Evolutionary conservation across 768 basidiomycete species (phyloP).

Genomic region (Pleurotus citrinopileatus): DNA sequence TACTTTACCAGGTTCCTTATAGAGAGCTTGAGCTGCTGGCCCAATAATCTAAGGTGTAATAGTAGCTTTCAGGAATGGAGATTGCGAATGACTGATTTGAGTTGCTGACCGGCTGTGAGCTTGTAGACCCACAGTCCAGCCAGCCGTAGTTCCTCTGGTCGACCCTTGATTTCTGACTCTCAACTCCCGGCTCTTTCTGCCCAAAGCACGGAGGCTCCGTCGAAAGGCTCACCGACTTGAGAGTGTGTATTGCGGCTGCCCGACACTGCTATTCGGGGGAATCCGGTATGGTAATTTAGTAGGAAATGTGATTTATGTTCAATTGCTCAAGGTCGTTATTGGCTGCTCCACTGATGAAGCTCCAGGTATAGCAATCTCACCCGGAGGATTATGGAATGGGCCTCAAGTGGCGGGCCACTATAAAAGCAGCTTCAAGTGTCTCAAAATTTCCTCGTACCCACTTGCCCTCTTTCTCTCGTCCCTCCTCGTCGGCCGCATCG

Average conservation of each 20-base stretch:
- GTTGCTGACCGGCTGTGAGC: too few relatives aligned
- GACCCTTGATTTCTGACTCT: background rate
- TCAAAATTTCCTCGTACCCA: background rate
- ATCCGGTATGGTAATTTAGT: slow-evolving; percentile 21
- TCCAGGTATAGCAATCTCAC: slow-evolving; percentile 20
- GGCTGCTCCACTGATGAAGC: slow-evolving; percentile 15
- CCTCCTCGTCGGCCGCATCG: slow-evolving; percentile 15
- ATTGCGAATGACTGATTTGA: background rate
- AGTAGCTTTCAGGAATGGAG: background rate
- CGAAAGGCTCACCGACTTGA: background rate
- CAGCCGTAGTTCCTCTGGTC: background rate
- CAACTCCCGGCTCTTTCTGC: too few relatives aligned
- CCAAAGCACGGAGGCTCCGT: too few relatives aligned
- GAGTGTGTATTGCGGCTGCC: slow-evolving; percentile 1
- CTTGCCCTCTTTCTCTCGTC: slow-evolving; percentile 16
- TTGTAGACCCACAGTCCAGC: too few relatives aligned
- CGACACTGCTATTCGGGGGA: slow-evolving; percentile 21
- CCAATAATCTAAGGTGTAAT: too few relatives aligned
- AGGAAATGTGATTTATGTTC: slow-evolving; percentile 13
- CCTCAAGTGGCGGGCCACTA: slow-evolving; percentile 23
- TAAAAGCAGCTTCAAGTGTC: slow-evolving; percentile 25
- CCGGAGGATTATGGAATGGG: slow-evolving; percentile 37
- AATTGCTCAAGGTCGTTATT: slow-evolving; percentile 9
- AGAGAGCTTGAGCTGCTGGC: too few relatives aligned
- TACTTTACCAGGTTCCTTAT: too few relatives aligned